These are phyloP conservation scores for Russula abietina DNA, from an alignment of 768 basidiomycete species.

Conservation along the genomic window DNA sequence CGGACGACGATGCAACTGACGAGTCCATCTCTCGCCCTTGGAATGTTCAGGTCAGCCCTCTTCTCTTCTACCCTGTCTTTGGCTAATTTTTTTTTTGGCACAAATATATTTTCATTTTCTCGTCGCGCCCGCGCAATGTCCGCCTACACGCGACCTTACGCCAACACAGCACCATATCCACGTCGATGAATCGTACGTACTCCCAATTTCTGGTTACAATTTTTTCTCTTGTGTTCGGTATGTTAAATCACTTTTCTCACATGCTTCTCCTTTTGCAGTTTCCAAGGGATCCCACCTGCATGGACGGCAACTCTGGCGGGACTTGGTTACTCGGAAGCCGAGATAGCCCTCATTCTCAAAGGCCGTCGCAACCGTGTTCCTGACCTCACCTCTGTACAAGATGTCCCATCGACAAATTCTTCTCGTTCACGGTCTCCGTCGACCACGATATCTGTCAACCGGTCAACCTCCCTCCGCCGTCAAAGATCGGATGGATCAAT, in stretches of 20 bases:
- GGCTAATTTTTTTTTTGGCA: background rate
- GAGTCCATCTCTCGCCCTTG: constrained; percentile 23
- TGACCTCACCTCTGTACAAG: background rate
- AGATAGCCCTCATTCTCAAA: constrained; percentile 22
- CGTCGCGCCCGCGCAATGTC: background rate
- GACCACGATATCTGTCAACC: constrained; percentile 4
- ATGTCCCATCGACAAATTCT: background rate
- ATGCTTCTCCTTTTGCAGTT: constrained; percentile 6
- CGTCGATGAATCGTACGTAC: constrained; percentile 23
- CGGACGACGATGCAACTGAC: constrained; percentile 8
- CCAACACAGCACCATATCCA: constrained; percentile 22
- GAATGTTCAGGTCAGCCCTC: constrained; percentile 22
- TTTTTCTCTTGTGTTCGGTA: background rate
- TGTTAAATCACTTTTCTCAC: background rate
- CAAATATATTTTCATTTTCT: background rate
- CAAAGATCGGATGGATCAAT: constrained; percentile 22
- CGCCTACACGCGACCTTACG: background rate
- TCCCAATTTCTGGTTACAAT: background rate
- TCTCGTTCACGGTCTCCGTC: constrained; percentile 17
- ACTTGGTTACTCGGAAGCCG: constrained; percentile 25
- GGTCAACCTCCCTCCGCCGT: constrained; percentile 18
- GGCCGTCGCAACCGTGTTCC: constrained; percentile 21
- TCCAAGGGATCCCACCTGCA: constrained; percentile 20
- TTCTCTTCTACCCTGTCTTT: background rate
- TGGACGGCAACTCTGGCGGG: constrained; percentile 20